These are phyloP conservation scores for Colletotrichum melonis DNA, from an alignment of 2,329 filamentous ascomycete species.

Conservation along the genomic window DNA sequence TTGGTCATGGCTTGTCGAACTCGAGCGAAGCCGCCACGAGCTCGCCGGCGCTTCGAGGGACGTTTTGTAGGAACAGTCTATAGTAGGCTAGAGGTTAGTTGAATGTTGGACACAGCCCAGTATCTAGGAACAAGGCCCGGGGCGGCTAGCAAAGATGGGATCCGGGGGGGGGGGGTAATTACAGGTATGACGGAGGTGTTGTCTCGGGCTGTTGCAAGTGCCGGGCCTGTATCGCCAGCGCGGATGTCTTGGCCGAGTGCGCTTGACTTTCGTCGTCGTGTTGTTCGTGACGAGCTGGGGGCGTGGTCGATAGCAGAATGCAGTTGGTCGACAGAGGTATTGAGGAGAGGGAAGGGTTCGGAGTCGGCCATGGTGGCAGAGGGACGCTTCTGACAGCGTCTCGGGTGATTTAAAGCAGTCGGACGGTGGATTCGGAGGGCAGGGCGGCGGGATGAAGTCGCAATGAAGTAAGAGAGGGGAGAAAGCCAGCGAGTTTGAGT, in stretches of 20 bases:
- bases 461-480: slow-evolving; percentile 6
- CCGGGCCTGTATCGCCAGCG: slow-evolving; percentile 67
- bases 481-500: slow-evolving; percentile 11
- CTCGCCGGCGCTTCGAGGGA: slow-evolving; percentile 66
- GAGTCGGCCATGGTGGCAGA: slow-evolving; percentile 37
- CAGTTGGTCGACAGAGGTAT: slow-evolving; percentile 61
- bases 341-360: slow-evolving; percentile 68
- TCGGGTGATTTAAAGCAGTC: slow-evolving; percentile 26
- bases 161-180: not conserved
- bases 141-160: not conserved
- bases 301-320: slow-evolving; percentile 50
- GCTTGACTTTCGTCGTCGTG: slow-evolving; percentile 67
- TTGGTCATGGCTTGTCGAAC: slow-evolving; percentile 68
- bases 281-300: slow-evolving; percentile 45
- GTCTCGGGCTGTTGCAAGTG: slow-evolving; percentile 56
- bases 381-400: slow-evolving; percentile 6
- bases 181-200: slow-evolving; percentile 18
- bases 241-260: slow-evolving; percentile 64
- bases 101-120: not conserved
- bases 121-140: not conserved
- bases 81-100: slow-evolving; percentile 1
- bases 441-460: slow-evolving; percentile 5
- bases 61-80: slow-evolving; percentile 48
- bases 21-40: slow-evolving; percentile 58
- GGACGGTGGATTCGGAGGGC: not conserved